Conservation (phyloP, 1,139 yeast species). For the Lodderomyces margitis region DNA sequence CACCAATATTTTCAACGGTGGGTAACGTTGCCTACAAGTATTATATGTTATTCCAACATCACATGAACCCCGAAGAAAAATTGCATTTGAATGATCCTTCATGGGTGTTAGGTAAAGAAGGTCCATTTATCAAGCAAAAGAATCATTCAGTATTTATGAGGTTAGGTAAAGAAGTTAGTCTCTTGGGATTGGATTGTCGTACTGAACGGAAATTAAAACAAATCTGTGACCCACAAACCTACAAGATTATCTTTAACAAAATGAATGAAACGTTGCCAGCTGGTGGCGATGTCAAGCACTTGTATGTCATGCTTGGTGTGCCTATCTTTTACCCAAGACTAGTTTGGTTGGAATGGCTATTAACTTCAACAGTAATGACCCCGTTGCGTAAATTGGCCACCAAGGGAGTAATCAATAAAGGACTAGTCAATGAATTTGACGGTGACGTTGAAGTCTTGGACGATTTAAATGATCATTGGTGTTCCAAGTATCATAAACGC, state of each 20-base stretch:
- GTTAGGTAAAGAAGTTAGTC: constrained; percentile 69
- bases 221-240: constrained; percentile 57
- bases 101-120: constrained; percentile 59
- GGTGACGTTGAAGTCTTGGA: constrained; percentile 89
- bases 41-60: constrained; percentile 91
- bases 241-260: constrained; percentile 59
- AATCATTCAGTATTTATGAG: constrained; percentile 70
- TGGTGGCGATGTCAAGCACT: constrained; percentile 59
- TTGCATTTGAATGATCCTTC: constrained; percentile 44
- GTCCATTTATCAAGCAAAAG: constrained; percentile 64
- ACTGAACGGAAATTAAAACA: constrained; percentile 74
- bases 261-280: constrained; percentile 52
- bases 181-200: constrained; percentile 86
- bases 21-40: constrained; percentile 81
- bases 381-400: constrained; percentile 72
- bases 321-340: constrained; percentile 93
- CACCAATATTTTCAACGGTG: constrained; percentile 63
- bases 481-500: constrained; percentile 75
- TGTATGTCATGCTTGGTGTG: constrained; percentile 83
- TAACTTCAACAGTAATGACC: constrained; percentile 57
- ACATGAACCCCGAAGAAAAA: constrained; percentile 50
- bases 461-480: constrained; percentile 96
- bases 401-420: constrained; percentile 62
- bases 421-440: constrained; percentile 84
- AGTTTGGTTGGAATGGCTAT: constrained; percentile 80